These are phyloP conservation scores for Papiliotrema nemorosa DNA, from an alignment of 1,284 basidiomycete genomes.

Conservation along the genomic window DNA sequence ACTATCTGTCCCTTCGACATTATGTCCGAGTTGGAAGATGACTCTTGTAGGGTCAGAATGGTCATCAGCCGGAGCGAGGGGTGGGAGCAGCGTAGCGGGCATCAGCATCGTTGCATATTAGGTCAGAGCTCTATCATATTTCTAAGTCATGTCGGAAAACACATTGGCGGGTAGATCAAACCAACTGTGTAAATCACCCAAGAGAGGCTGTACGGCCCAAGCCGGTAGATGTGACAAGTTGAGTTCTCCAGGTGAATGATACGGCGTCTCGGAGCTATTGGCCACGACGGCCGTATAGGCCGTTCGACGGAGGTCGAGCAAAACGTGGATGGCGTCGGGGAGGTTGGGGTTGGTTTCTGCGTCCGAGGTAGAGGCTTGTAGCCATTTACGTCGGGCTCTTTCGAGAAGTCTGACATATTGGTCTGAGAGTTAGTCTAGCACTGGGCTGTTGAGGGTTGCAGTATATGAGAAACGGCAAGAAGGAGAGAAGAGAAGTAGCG, in stretches of 20 bases:
- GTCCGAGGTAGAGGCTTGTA: conserved; percentile 17
- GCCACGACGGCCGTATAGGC: conserved; percentile 41
- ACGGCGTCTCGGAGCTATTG: conserved; percentile 32
- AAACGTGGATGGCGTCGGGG: conserved; percentile 47
- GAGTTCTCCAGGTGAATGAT: conserved; percentile 33
- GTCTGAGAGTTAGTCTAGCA: conserved; percentile 22
- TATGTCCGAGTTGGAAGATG: too few species aligned
- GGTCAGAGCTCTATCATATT: too few species aligned
- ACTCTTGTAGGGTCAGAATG: too few species aligned
- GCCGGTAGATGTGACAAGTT: conserved; percentile 37
- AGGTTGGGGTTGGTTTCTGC: conserved; percentile 24
- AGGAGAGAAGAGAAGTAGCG: not conserved
- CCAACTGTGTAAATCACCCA: conserved; percentile 47
- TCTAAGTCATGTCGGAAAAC: conserved; percentile 11
- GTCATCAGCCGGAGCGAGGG: too few species aligned
- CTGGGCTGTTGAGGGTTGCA: too few species aligned
- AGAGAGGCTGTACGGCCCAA: conserved; percentile 44
- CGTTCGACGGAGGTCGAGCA: conserved; percentile 47
- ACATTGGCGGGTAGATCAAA: conserved; percentile 43
- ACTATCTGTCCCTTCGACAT: too few species aligned
- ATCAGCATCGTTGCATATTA: too few species aligned
- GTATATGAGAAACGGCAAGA: not conserved
- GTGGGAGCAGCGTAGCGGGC: too few species aligned
- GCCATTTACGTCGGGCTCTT: conserved; percentile 45
- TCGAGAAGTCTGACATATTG: conserved; percentile 48